Evolutionary conservation across 176 grass and related monocot species (phyloP), one percentile per base, ranked within the genome.

Genomic region (Raddia distichophylla): DNA sequence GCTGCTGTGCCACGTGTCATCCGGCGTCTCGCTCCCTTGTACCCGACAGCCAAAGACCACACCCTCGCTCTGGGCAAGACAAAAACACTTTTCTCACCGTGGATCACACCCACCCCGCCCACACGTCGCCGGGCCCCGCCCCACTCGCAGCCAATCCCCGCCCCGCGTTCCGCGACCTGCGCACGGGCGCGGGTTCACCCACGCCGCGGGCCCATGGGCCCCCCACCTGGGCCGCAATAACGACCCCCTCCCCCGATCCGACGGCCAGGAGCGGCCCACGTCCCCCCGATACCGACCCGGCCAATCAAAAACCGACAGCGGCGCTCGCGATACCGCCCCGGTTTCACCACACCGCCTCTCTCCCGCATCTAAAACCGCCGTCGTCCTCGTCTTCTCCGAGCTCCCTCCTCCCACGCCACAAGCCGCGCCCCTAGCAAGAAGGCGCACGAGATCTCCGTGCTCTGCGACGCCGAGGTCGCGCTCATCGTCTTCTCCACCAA

Each of bases 401-500:
- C 45, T 45, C 35, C 34, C 44, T 55, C 34, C 5, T 60, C 42
- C 22, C 80, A 67, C 74, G 58, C 73, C 73, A 57, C 64, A 82
- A 40, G 71, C 64, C 34, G n/a, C 9, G 20, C 8, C 19, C 27
- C 27, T 27, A 27, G 27, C 27, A 98, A 98, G 95, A 98, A 98
- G 87, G 95, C 95, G 61, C 84, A 89, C 44, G 95, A 98, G 95
- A 98, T 98, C 82, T 98, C 95, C 51, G 89, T 98, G 68, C 92
- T 98, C 47, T 98, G 95, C 71, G 95, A 98, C n/a, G 95, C 92
- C 1, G 95, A 98, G 71, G 92, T 98, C 16, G 92, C 86, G 1
- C 80, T 98, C 60, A 93, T 98, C 86, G 80, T 98, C 10, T 98
- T 98, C 95, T 94, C 92, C 86, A 89, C 83, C 49, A 98, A 88